Conservation (phyloP, 1,139 yeast species). For the Nakaseomyces sp. region DNA sequence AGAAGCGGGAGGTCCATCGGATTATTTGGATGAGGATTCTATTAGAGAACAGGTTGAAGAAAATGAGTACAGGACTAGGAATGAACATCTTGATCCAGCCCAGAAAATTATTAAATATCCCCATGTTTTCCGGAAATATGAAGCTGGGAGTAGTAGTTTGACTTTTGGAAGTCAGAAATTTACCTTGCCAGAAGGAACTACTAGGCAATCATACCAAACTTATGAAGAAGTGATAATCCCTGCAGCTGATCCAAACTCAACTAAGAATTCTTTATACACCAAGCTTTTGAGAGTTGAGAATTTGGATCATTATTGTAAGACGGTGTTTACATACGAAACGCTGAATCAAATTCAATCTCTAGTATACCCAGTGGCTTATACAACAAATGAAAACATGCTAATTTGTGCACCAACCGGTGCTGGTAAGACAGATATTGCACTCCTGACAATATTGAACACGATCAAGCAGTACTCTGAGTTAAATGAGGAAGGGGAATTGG, state of each 20-base stretch:
- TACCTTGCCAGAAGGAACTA: slow-evolving; percentile 73
- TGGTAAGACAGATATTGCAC: slow-evolving; percentile 96
- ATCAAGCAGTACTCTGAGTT: slow-evolving; percentile 49
- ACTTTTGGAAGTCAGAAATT: slow-evolving; percentile 76
- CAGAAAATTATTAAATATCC: slow-evolving; percentile 55
- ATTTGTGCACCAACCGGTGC: slow-evolving; percentile 99
- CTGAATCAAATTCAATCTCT: slow-evolving; percentile 87
- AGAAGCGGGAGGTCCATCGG: slow-evolving; percentile 15
- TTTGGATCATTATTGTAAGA: slow-evolving; percentile 69
- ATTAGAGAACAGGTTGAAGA: slow-evolving; percentile 49
- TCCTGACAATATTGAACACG: slow-evolving; percentile 71
- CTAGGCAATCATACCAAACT: slow-evolving; percentile 50
- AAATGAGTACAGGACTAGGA: slow-evolving; percentile 45
- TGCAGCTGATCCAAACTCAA: slow-evolving; percentile 40
- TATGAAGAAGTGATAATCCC: slow-evolving; percentile 86
- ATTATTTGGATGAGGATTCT: slow-evolving; percentile 47
- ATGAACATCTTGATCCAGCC: slow-evolving; percentile 43
- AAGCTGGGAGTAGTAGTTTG: slow-evolving; percentile 44
- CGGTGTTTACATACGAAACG: slow-evolving; percentile 72
- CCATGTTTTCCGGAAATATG: slow-evolving; percentile 72
- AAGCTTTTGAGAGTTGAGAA: slow-evolving; percentile 50
- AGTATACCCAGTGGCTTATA: slow-evolving; percentile 86
- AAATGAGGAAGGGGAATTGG: slow-evolving; percentile 46
- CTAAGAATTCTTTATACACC: slow-evolving; percentile 42
- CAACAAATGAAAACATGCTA: slow-evolving; percentile 88